Conservation (phyloP, 176 grass and related monocot species). For the Oryza nivara region DNA sequence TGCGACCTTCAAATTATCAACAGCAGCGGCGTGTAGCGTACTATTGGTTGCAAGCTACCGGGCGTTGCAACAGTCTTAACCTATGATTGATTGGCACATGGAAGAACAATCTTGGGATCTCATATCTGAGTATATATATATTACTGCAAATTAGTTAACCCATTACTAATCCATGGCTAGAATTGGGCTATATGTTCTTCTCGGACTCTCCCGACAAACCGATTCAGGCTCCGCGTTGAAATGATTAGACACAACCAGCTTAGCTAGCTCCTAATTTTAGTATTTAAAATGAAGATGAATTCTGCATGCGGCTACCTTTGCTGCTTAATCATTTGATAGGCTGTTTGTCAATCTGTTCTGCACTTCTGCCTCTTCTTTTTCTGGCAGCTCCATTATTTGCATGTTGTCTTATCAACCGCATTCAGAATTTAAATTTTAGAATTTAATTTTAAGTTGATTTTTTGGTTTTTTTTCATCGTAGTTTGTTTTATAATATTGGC, state of each 20-base stretch:
- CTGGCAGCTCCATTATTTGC: too few relatives aligned
- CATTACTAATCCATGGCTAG: background rate
- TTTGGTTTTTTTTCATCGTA: too few relatives aligned
- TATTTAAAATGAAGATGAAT: background rate
- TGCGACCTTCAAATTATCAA: background rate
- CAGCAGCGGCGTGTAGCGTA: too few relatives aligned
- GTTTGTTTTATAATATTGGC: too few relatives aligned
- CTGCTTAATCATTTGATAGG: background rate
- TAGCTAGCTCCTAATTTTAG: background rate
- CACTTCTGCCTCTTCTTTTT: background rate
- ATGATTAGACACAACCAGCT: background rate
- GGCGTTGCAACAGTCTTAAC: constrained; percentile 15
- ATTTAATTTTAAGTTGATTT: too few relatives aligned
- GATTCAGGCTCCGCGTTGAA: too few relatives aligned
- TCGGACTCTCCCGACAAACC: too few relatives aligned
- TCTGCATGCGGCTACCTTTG: background rate
- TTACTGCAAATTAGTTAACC: background rate
- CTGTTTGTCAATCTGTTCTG: background rate
- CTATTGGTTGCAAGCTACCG: constrained; percentile 15
- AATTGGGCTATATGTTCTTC: background rate
- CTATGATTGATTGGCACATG: constrained; percentile 26
- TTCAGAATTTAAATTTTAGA: too few relatives aligned
- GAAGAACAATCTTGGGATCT: constrained; percentile 4
- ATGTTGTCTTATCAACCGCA: too few relatives aligned
- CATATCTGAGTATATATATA: constrained; percentile 2